These are phyloP conservation scores for Fusarium miscanthi DNA, from an alignment of 2,329 filamentous ascomycete species.

Conservation along the genomic window DNA sequence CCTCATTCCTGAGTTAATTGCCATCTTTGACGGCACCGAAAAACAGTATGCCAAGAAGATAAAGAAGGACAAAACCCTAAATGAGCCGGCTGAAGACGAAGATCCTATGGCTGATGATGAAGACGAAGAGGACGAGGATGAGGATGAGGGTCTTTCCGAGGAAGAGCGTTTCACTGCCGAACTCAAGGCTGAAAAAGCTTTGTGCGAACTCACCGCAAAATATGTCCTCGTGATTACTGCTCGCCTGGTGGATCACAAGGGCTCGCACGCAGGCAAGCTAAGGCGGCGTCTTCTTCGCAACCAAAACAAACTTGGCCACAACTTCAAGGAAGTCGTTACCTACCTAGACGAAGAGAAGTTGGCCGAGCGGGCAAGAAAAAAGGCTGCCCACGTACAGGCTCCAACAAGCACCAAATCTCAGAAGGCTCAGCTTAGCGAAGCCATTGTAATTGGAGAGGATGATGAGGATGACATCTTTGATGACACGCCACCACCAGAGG, in stretches of 20 bases:
- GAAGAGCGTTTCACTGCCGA: slow-evolving; percentile 71
- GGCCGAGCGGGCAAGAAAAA: slow-evolving; percentile 57
- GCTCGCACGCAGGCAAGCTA: slow-evolving; percentile 70
- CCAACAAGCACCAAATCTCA: slow-evolving; percentile 45
- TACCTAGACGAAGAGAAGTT: slow-evolving; percentile 79
- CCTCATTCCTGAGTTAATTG: slow-evolving; percentile 74
- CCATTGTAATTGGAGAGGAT: slow-evolving; percentile 57
- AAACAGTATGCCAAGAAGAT: slow-evolving; percentile 79
- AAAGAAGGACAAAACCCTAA: slow-evolving; percentile 66
- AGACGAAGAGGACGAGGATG: slow-evolving; percentile 64
- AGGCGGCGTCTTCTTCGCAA: slow-evolving; percentile 81
- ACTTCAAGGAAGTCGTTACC: slow-evolving; percentile 85
- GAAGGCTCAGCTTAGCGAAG: slow-evolving; percentile 55
- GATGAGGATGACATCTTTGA: slow-evolving; percentile 58
- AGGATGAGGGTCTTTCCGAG: slow-evolving; percentile 64
- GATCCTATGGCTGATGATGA: slow-evolving; percentile 75
- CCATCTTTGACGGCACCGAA: slow-evolving; percentile 82
- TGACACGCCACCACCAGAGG: slow-evolving; percentile 64
- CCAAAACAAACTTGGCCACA: slow-evolving; percentile 80
- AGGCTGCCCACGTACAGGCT: slow-evolving; percentile 40
- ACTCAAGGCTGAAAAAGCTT: slow-evolving; percentile 82
- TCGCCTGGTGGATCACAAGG: slow-evolving; percentile 75
- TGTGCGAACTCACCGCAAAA: slow-evolving; percentile 88
- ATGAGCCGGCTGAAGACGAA: slow-evolving; percentile 76
- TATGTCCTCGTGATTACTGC: slow-evolving; percentile 84